Evolutionary conservation across 2,329 filamentous ascomycete genomes (phyloP).

Genomic region (Fusarium sarcochroum): DNA sequence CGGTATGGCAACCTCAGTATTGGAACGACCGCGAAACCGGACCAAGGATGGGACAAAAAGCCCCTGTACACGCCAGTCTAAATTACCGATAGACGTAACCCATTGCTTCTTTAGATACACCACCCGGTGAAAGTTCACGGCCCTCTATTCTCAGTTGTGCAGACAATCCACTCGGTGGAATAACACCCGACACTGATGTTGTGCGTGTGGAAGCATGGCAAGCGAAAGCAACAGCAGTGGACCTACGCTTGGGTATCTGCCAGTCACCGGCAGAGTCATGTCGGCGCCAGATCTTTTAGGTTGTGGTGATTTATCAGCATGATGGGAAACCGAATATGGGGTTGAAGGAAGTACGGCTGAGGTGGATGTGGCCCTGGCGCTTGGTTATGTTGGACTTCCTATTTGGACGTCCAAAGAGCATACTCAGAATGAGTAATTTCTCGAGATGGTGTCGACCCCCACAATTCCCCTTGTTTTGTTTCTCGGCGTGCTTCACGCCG

Average conservation of each 20-base stretch:
- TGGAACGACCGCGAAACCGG: not conserved
- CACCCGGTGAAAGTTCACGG: not conserved
- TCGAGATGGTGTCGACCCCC: slow-evolving; percentile 29
- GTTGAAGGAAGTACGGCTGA: not conserved
- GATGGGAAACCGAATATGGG: slow-evolving; percentile 3
- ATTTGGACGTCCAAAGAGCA: slow-evolving; percentile 1
- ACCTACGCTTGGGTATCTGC: slow-evolving; percentile 14
- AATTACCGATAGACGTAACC: not conserved
- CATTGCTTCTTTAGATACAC: slow-evolving; percentile 10
- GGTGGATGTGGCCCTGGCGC: not conserved
- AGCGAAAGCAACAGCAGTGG: slow-evolving; percentile 26
- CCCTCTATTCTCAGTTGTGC: slow-evolving; percentile 2
- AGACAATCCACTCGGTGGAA: slow-evolving; percentile 10
- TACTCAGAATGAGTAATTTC: slow-evolving; percentile 31
- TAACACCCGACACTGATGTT: slow-evolving; percentile 3
- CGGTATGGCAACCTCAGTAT: slow-evolving; percentile 19
- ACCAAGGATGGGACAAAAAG: not conserved
- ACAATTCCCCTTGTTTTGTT: slow-evolving; percentile 18
- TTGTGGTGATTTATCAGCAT: slow-evolving; percentile 27
- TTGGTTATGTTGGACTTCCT: slow-evolving; percentile 5
- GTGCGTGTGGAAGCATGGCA: slow-evolving; percentile 11
- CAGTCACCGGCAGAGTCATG: slow-evolving; percentile 25
- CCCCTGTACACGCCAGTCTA: slow-evolving; percentile 4
- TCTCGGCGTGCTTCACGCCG: slow-evolving; percentile 36
- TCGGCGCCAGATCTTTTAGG: slow-evolving; percentile 7